Evolutionary conservation across 148 eudicot species (phyloP), one percentile per base, ranked within the genome.

Genomic region (Rhododendron simsii): DNA sequence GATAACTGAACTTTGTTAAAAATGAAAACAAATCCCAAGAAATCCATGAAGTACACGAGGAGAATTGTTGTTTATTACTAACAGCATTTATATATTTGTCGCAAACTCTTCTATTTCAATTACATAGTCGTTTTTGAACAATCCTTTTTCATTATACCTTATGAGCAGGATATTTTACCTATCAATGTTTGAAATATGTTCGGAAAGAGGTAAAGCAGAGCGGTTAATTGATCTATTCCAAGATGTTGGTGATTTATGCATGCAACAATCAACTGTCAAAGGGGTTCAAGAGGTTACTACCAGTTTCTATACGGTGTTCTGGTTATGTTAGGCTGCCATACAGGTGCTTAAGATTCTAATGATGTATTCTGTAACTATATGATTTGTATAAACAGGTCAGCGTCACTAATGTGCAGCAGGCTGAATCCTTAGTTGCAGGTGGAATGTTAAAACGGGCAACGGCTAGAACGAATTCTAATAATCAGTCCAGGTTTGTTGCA

Each of bases 361-460:
- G 44, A 74, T 41, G 28, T 88, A 83, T 71, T 67, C 57, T 84
- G 33, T 28, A 21, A 10, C n/a, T 67, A 69, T 84, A 28, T 37
- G 71, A 1, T 28, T 37, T 45, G 44, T 85, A 67, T 80, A 78
- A 80, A 51, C 91, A 96, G 99, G 89, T 91, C 57, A 80, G 87
- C 41, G 65, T 95, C 35, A 83, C 85, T 84, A 91, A 96, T 89
- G 88, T 84, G 78, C 93, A 89, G 67, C 94, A 95, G 76, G 98
- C 98, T 80, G 98, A 96, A 86, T 89, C 91, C 47, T 71, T 96
- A 44, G 88, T 96, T 88, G 94, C 93, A 48, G 83, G 84, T 69
- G 98, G 95, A 80, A 90, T 90, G 92, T 83, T 89, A 81, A 96
- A 89, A 86, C 98, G 99, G 87, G 92, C 94, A 53, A 93, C 96